Evolutionary conservation across 306 rosid species (phyloP).

Genomic region (Canavalia gladiata): DNA sequence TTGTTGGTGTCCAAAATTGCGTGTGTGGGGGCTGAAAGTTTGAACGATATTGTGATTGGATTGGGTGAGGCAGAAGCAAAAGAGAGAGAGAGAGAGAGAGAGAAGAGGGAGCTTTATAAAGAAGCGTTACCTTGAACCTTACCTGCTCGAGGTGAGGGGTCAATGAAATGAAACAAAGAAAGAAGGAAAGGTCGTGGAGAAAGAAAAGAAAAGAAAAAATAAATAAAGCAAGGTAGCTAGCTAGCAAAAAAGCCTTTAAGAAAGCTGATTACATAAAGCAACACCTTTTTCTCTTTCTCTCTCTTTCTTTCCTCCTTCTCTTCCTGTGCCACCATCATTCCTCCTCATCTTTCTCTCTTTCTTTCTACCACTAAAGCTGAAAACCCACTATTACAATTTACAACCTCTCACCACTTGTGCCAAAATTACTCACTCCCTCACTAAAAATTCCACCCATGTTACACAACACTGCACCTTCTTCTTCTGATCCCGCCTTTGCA

Average conservation of each 20-base stretch:
- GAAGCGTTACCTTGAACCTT: conserved; percentile 64
- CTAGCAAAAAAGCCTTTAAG: conserved; percentile 59
- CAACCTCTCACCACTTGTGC: too few species aligned
- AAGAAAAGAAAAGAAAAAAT: too few species aligned
- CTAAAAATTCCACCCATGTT: conserved; percentile 65
- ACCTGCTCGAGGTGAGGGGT: conserved; percentile 78
- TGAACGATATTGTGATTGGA: conserved; percentile 47
- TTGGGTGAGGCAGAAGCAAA: conserved; percentile 47
- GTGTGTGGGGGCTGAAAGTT: conserved; percentile 51
- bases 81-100: neutral
- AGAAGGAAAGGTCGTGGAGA: too few species aligned
- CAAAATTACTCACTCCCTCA: too few species aligned
- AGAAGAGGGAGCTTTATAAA: conserved; percentile 58
- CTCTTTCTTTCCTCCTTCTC: neutral
- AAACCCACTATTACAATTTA: conserved; percentile 53
- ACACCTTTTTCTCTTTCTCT: conserved; percentile 52
- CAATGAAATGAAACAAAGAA: conserved; percentile 50
- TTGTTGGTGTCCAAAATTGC: conserved; percentile 61
- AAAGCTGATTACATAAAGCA: conserved; percentile 80
- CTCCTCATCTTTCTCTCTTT: conserved; percentile 36
- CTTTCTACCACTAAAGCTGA: conserved; percentile 67
- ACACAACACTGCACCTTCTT: conserved; percentile 58
- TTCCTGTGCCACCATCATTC: conserved; percentile 41
- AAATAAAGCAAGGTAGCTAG: conserved; percentile 57
- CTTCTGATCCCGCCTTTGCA: conserved; percentile 59